A percentile compares a stretch with the other conserved stretches of the same genome.
Conservation (phyloP, 768 basidiomycete genomes). For the Leucocoprinus sp. region DNA sequence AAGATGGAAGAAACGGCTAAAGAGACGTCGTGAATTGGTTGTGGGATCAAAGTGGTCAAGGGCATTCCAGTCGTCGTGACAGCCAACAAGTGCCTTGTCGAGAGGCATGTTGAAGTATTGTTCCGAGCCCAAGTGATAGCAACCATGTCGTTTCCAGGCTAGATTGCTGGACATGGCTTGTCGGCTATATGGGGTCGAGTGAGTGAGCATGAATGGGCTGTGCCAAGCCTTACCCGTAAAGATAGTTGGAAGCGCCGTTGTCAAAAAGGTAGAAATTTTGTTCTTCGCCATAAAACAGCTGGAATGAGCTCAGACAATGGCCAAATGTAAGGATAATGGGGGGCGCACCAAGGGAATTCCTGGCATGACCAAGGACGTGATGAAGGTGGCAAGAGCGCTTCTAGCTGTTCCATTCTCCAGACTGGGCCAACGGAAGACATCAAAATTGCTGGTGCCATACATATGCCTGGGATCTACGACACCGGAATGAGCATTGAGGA, state of each 20-base stretch:
- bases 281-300: constrained; percentile 89
- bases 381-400: constrained; percentile 70
- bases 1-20: constrained; percentile 65
- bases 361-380: constrained; percentile 76
- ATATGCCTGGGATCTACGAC: constrained; percentile 76
- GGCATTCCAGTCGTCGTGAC: constrained; percentile 85
- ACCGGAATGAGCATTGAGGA: constrained; percentile 64
- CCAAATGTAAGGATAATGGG: background rate
- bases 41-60: constrained; percentile 95
- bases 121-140: constrained; percentile 81
- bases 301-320: too few species aligned
- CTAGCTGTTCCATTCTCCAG: constrained; percentile 76
- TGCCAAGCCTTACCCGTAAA: constrained; percentile 57
- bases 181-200: constrained; percentile 42
- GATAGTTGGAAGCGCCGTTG: constrained; percentile 85
- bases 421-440: constrained; percentile 91
- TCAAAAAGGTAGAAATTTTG: constrained; percentile 86
- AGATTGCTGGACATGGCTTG: constrained; percentile 81
- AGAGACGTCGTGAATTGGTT: constrained; percentile 62
- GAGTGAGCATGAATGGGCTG: background rate
- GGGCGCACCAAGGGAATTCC: constrained; percentile 67
- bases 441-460: constrained; percentile 92
- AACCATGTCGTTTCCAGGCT: constrained; percentile 92
- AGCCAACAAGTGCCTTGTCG: constrained; percentile 71
- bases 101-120: constrained; percentile 95